phyloP scores from a whole-genome alignment of 129 eudicot genomes.

The Tagetes patula region DNA sequence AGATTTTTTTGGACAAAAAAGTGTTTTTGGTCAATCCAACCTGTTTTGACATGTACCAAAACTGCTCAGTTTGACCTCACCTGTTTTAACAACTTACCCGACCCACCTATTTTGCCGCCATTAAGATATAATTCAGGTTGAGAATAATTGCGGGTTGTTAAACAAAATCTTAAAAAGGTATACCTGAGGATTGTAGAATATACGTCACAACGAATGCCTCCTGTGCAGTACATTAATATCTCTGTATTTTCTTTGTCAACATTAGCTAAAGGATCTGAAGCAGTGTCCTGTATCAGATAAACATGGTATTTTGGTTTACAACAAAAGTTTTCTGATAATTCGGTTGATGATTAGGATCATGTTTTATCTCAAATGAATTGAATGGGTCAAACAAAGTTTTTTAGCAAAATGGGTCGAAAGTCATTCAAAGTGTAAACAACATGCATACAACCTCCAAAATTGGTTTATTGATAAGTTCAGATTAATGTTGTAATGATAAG shows the following conservation, averaged over 20 bases:
- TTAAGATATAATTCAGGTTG: constrained; percentile 11
- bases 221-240: constrained; percentile 95
- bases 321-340: not conserved
- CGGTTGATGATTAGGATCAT: not conserved
- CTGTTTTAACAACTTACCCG: not conserved
- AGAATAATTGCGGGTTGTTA: constrained; percentile 12
- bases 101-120: constrained; percentile 8
- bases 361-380: not conserved
- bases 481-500: not conserved
- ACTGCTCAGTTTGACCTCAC: not conserved
- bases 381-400: not conserved
- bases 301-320: not conserved
- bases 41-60: not conserved
- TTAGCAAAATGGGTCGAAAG: not conserved
- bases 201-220: constrained; percentile 97
- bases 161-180: not conserved
- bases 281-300: constrained; percentile 45
- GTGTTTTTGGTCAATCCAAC: not conserved
- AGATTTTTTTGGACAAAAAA: not conserved
- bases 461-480: not conserved
- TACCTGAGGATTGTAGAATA: constrained; percentile 98
- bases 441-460: not conserved
- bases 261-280: constrained; percentile 84
- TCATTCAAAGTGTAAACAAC: not conserved
- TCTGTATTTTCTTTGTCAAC: constrained; percentile 84